These are phyloP conservation scores for Penicillium griseofulvum DNA, from an alignment of 2,329 filamentous ascomycete genomes.

Conservation along the genomic window DNA sequence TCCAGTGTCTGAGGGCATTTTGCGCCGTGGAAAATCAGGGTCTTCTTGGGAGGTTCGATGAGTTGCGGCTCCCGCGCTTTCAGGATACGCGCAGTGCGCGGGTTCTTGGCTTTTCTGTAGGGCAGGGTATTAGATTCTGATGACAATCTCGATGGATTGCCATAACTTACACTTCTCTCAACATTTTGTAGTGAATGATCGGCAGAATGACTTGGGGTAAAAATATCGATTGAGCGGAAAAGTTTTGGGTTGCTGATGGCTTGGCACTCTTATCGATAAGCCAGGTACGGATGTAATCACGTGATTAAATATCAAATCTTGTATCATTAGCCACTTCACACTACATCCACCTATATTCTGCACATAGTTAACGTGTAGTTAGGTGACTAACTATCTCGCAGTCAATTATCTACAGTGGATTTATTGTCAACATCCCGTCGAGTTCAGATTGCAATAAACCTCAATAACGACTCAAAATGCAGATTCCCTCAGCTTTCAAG, in stretches of 20 bases:
- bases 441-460: too few relatives aligned
- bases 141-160: neutral
- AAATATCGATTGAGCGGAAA: conserved; percentile 35
- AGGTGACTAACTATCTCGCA: too few relatives aligned
- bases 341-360: neutral
- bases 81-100: conserved; percentile 90
- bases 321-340: neutral
- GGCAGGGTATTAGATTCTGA: neutral
- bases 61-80: conserved; percentile 89
- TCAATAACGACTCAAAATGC: too few relatives aligned
- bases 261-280: conserved; percentile 43
- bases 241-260: conserved; percentile 36
- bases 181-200: conserved; percentile 32
- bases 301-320: neutral
- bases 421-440: too few relatives aligned
- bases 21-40: conserved; percentile 84
- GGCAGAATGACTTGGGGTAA: conserved; percentile 23
- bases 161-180: conserved; percentile 45
- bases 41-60: conserved; percentile 84
- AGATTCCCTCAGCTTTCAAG: too few relatives aligned
- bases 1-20: conserved; percentile 79
- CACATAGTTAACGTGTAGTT: too few relatives aligned
- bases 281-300: neutral
- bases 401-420: too few relatives aligned
- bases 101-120: conserved; percentile 68